Conservation (phyloP, 129 eudicot genomes). For the Lactuca sativa region DNA sequence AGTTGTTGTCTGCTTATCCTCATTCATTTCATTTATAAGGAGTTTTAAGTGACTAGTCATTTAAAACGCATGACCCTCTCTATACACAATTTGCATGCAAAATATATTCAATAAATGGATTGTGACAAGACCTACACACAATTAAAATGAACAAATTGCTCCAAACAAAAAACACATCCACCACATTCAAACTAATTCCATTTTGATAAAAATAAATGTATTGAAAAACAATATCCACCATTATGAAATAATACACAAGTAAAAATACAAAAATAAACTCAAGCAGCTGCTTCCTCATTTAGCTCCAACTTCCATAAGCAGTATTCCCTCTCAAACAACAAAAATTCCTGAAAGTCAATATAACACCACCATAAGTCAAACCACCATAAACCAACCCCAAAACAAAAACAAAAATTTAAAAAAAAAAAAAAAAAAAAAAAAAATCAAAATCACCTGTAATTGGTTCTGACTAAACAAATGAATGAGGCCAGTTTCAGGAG, state of each 20-base stretch:
- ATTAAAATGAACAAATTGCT: neutral
- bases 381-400: neutral
- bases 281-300: slow-evolving; percentile 47
- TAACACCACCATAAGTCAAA: neutral
- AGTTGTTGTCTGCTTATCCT: too few species aligned
- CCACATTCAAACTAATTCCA: neutral
- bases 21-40: too few species aligned
- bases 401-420: neutral
- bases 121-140: neutral
- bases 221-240: neutral
- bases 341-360: slow-evolving; percentile 61
- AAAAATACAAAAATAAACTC: slow-evolving; percentile 31
- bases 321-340: slow-evolving; percentile 85
- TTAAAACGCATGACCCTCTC: too few species aligned
- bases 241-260: slow-evolving; percentile 12
- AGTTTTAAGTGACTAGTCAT: too few species aligned
- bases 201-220: too few species aligned
- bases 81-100: too few species aligned
- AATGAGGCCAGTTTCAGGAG: slow-evolving; percentile 59
- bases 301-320: slow-evolving; percentile 68
- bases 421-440: too few species aligned
- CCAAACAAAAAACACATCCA: neutral
- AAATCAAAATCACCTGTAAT: slow-evolving; percentile 59
- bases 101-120: too few species aligned
- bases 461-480: slow-evolving; percentile 81